These are phyloP conservation scores for Naematelia encephala DNA, from an alignment of 768 basidiomycete species.

Conservation along the genomic window DNA sequence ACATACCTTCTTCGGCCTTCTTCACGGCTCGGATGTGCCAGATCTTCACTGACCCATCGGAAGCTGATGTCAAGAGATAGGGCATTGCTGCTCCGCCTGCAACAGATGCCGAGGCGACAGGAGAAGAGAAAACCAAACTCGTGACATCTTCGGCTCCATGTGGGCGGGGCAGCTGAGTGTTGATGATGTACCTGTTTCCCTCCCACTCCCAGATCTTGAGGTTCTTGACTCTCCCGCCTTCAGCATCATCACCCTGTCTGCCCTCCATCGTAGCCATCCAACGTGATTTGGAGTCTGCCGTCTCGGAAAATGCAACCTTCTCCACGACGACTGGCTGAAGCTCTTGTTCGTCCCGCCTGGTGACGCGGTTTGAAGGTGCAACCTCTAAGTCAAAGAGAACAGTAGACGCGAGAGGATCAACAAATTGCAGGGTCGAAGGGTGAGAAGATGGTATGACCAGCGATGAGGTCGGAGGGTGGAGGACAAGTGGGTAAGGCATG, in stretches of 20 bases:
- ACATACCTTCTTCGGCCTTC: constrained; percentile 59
- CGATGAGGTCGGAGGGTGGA: constrained; percentile 69
- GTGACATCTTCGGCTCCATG: constrained; percentile 68
- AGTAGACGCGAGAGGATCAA: constrained; percentile 67
- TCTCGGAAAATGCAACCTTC: constrained; percentile 60
- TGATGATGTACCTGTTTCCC: constrained; percentile 59
- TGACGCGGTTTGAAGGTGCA: constrained; percentile 86
- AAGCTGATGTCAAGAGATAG: constrained; percentile 65
- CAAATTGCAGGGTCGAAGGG: constrained; percentile 89
- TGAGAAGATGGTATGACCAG: constrained; percentile 89
- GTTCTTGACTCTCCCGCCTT: constrained; percentile 58
- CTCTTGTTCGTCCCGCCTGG: constrained; percentile 70
- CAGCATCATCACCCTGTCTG: constrained; percentile 66
- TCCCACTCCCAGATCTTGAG: constrained; percentile 93
- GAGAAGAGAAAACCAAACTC: constrained; percentile 67
- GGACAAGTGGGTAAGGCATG: constrained; percentile 63
- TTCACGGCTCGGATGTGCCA: constrained; percentile 67
- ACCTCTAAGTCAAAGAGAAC: constrained; percentile 85
- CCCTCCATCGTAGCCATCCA: constrained; percentile 92
- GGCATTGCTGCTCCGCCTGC: constrained; percentile 34
- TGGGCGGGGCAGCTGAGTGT: constrained; percentile 83
- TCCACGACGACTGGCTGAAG: constrained; percentile 75
- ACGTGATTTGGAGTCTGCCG: constrained; percentile 55
- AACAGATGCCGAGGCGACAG: constrained; percentile 10
- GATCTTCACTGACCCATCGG: constrained; percentile 67